Evolutionary conservation across 2,329 filamentous ascomycete genomes (phyloP).

Genomic region (Exophiala sp.): DNA sequence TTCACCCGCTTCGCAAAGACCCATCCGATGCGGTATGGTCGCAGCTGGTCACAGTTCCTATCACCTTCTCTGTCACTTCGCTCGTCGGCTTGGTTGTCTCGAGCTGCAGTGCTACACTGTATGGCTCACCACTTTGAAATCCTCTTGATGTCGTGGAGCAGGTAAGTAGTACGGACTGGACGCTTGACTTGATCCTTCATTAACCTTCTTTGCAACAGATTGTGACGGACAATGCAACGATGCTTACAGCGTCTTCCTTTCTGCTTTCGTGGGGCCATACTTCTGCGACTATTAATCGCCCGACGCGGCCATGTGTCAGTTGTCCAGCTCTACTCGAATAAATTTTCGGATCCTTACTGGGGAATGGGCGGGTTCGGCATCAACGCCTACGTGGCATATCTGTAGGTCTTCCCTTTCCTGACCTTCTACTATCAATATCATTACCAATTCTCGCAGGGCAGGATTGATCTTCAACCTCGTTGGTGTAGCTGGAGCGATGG

Average conservation of each 20-base stretch:
- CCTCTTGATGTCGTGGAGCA: constrained; percentile 63
- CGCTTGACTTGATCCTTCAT: no score
- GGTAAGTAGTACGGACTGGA: no score
- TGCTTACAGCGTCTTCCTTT: constrained; percentile 90
- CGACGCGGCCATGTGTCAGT: constrained; percentile 77
- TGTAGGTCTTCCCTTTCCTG: no score
- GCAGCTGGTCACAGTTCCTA: constrained; percentile 55
- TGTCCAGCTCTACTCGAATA: constrained; percentile 68
- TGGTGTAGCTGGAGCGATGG: constrained; percentile 80
- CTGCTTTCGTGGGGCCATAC: constrained; percentile 87
- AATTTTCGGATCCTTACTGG: constrained; percentile 64
- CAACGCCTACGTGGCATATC: constrained; percentile 61
- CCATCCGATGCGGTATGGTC: constrained; percentile 41
- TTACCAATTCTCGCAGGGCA: constrained; percentile 53
- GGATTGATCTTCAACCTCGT: constrained; percentile 88
- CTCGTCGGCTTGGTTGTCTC: constrained; percentile 81
- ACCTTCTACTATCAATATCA: no score
- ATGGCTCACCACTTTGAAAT: constrained; percentile 68
- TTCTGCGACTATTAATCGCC: constrained; percentile 82
- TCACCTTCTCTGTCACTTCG: constrained; percentile 72
- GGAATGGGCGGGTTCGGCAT: constrained; percentile 72
- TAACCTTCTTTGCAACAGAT: no score
- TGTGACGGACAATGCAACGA: no score
- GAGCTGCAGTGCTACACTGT: constrained; percentile 62
- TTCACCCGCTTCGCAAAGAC: constrained; percentile 66